Evolutionary conservation across 345 rosid genomes (phyloP).

Genomic region (Linum trigynum): DNA sequence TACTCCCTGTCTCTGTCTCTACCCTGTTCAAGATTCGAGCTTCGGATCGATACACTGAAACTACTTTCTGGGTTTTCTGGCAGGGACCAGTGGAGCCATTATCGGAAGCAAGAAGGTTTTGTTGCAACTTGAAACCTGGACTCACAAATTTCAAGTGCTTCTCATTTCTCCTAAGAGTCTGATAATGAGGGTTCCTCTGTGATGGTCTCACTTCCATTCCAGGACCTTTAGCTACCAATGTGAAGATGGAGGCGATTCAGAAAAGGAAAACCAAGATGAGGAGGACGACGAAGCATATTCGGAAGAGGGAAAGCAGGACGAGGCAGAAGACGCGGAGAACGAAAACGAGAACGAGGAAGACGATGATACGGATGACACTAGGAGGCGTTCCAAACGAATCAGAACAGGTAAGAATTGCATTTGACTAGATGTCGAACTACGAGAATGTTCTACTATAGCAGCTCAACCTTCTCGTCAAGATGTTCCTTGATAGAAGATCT

Average conservation of each 20-base stretch:
- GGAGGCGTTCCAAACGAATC: constrained; percentile 22
- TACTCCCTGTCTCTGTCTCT: constrained; percentile 3
- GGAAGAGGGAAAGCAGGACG: too few relatives aligned
- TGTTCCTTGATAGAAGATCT: too few relatives aligned
- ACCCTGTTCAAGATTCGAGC: background rate
- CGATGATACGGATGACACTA: constrained; percentile 1
- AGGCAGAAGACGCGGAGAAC: too few relatives aligned
- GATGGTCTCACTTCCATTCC: constrained; percentile 10
- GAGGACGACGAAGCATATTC: constrained; percentile 2
- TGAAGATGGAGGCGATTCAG: constrained; percentile 19
- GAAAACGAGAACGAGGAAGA: constrained; percentile 2
- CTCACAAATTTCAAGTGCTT: too few relatives aligned
- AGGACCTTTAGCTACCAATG: constrained; percentile 31
- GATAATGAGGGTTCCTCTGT: background rate
- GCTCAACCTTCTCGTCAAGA: too few relatives aligned
- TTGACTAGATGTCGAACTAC: too few relatives aligned
- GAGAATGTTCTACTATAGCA: too few relatives aligned
- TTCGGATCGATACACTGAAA: background rate
- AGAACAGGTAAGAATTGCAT: constrained; percentile 26
- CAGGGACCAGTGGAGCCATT: constrained; percentile 34
- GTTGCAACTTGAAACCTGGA: too few relatives aligned
- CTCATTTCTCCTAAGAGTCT: too few relatives aligned
- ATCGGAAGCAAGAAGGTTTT: background rate
- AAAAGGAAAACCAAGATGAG: constrained; percentile 1
- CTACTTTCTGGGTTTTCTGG: background rate